Conservation (phyloP, 2,329 filamentous ascomycete species). For the Sarocladiaceae sp. region DNA sequence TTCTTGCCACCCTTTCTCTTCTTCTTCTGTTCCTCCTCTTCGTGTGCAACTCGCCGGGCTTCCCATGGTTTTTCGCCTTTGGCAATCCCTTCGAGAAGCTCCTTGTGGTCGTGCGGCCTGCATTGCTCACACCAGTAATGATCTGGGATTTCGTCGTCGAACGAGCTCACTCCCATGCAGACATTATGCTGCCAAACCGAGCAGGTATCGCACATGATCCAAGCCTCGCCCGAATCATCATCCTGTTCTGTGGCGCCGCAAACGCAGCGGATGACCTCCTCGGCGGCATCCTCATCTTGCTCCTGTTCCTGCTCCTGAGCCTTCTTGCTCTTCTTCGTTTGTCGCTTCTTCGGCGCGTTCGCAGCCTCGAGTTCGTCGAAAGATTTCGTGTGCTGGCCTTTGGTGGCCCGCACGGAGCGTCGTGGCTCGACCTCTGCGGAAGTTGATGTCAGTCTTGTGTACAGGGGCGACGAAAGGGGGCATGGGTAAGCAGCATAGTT, state of each 20-base stretch:
- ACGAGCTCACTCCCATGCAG: slow-evolving; percentile 80
- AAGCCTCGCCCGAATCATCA: slow-evolving; percentile 79
- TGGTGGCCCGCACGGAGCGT: slow-evolving; percentile 91
- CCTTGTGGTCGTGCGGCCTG: slow-evolving; percentile 73
- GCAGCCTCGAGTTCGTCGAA: slow-evolving; percentile 66
- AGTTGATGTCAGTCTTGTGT: slow-evolving; percentile 16
- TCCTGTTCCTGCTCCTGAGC: slow-evolving; percentile 53
- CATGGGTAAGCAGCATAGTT: no score
- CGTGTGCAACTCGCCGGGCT: slow-evolving; percentile 54
- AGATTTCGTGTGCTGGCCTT: slow-evolving; percentile 89
- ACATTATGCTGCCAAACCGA: slow-evolving; percentile 96
- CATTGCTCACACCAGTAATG: slow-evolving; percentile 93
- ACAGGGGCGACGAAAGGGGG: not conserved
- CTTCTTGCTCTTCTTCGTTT: slow-evolving; percentile 47
- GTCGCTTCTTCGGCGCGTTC: slow-evolving; percentile 48
- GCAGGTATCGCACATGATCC: slow-evolving; percentile 94
- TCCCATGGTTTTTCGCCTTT: slow-evolving; percentile 86
- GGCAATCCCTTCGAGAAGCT: slow-evolving; percentile 69
- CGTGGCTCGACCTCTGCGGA: slow-evolving; percentile 65
- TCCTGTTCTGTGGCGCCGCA: slow-evolving; percentile 84
- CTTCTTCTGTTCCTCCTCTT: slow-evolving; percentile 54
- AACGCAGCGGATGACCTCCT: slow-evolving; percentile 83
- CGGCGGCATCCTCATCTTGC: slow-evolving; percentile 36
- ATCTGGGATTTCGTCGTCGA: slow-evolving; percentile 70
- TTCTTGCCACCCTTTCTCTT: slow-evolving; percentile 56